Percentiles rank a stretch among this genome's conserved stretches.
Conservation (phyloP, 2,329 filamentous ascomycete species). For the Pseudocercospora vitis region DNA sequence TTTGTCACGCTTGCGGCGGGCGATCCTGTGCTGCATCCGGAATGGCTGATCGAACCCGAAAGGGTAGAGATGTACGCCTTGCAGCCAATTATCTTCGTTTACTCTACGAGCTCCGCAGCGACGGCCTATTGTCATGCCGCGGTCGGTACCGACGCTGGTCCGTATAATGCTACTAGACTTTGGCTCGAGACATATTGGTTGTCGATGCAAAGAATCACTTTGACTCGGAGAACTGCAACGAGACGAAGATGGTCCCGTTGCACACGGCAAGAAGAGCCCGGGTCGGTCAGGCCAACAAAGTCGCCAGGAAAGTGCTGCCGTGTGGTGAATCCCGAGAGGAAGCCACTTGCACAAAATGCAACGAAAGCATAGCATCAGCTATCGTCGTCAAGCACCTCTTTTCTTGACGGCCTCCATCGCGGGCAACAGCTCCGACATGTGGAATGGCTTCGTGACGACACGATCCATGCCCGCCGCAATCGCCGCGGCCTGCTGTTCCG, state of each 20-base stretch:
- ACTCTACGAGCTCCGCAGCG: neutral
- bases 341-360: neutral
- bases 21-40: neutral
- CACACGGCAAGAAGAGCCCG: too few relatives aligned
- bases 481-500: conserved; percentile 61
- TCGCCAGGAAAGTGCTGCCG: too few relatives aligned
- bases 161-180: neutral
- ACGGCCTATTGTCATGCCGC: neutral
- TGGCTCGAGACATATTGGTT: too few relatives aligned
- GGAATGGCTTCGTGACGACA: conserved; percentile 24
- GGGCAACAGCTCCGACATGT: conserved; percentile 47
- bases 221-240: too few relatives aligned
- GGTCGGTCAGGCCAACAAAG: too few relatives aligned
- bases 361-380: neutral
- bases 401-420: conserved; percentile 41
- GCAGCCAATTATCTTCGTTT: neutral
- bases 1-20: neutral
- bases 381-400: neutral
- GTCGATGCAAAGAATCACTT: too few relatives aligned
- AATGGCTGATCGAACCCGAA: neutral
- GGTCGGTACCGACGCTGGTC: neutral
- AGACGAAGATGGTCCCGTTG: too few relatives aligned
- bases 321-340: too few relatives aligned
- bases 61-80: neutral
- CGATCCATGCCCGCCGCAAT: conserved; percentile 74